A percentile compares a stretch with the other conserved stretches of the same genome.
These are phyloP conservation scores for Dendrocalamus latiflorus DNA, from an alignment of 202 grass and related monocot genomes.

Conservation along the genomic window DNA sequence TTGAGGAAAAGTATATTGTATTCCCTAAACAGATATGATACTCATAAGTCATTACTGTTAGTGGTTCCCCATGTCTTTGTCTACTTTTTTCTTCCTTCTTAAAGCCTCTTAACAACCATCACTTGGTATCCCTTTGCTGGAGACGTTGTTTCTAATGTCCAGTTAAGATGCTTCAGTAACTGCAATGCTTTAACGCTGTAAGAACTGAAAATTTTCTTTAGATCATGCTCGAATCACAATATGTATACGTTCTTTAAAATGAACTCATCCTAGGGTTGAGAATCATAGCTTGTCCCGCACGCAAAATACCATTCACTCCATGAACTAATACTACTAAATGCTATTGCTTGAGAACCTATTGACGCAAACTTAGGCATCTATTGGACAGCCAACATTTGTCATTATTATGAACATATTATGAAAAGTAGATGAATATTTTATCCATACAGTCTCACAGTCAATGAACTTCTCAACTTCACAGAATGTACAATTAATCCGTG, in stretches of 20 bases:
- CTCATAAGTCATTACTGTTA: not conserved
- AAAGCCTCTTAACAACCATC: conserved; percentile 1
- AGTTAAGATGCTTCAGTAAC: not conserved
- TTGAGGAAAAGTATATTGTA: not conserved
- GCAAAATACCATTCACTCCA: not conserved
- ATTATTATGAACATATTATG: conserved; percentile 13
- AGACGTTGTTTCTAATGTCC: not conserved
- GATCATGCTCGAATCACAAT: not conserved
- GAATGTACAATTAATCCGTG: not conserved
- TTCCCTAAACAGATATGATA: not conserved
- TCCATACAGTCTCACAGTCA: not conserved
- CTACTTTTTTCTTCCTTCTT: not conserved
- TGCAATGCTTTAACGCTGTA: not conserved
- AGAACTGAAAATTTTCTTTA: not conserved
- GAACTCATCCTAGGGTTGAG: not conserved
- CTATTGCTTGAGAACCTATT: not conserved
- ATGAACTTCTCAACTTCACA: not conserved
- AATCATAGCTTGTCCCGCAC: not conserved
- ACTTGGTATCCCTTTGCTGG: not conserved
- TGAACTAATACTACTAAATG: not conserved
- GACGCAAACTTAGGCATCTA: not conserved
- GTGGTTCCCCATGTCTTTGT: not conserved
- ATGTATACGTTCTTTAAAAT: conserved; percentile 2
- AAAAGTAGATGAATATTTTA: not conserved
- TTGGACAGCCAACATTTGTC: not conserved